phyloP scores from a whole-genome alignment of 1,284 basidiomycete species.

The Microbotryomycetes sp. region DNA sequence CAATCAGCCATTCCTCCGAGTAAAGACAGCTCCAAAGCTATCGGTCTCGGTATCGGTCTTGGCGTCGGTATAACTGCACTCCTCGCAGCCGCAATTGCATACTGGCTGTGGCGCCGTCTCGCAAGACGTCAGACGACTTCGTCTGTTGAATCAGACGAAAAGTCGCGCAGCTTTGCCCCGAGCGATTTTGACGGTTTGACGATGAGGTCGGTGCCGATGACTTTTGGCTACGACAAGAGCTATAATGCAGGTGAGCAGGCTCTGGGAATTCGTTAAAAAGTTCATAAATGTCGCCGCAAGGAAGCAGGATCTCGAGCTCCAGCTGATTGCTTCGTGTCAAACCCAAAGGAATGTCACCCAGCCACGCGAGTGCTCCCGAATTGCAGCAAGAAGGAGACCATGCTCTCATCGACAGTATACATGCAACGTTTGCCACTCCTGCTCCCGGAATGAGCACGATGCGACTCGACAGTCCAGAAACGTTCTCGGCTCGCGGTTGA shows the following conservation, averaged over 20 bases:
- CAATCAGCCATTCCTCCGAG: too few species aligned
- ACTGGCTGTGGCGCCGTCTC: not conserved
- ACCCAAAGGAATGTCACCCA: not conserved
- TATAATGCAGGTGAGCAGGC: not conserved
- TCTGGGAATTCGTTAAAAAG: too few species aligned
- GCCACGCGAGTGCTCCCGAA: not conserved
- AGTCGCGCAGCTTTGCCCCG: not conserved
- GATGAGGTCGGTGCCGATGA: not conserved
- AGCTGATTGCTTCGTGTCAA: not conserved
- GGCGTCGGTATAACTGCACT: not conserved
- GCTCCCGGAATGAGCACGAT: too few species aligned
- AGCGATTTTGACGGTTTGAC: not conserved
- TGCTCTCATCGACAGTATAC: too few species aligned
- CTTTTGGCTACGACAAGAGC: not conserved
- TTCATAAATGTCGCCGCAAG: not conserved
- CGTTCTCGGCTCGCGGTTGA: not conserved
- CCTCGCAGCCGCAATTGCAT: not conserved
- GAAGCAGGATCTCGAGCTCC: not conserved
- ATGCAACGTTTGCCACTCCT: too few species aligned
- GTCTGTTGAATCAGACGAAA: not conserved
- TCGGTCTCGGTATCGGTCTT: not conserved
- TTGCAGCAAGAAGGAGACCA: not conserved
- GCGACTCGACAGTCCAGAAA: not conserved
- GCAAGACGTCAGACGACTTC: not conserved
- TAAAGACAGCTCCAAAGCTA: not conserved